Evolutionary conservation across 805 yeast species (phyloP), one percentile per base, ranked within the genome.

Genomic region (Candida yuanshanica): DNA sequence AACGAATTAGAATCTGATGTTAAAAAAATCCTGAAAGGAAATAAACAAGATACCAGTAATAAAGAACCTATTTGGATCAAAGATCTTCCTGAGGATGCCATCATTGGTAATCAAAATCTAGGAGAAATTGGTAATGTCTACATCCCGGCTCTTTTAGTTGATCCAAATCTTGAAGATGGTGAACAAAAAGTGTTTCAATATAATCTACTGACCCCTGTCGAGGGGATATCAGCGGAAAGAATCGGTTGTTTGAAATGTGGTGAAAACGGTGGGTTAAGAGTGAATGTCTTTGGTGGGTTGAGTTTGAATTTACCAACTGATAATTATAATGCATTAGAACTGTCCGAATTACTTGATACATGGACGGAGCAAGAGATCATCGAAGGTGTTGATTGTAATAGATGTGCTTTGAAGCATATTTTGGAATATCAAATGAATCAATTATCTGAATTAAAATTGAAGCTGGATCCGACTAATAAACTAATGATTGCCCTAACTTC

Each of bases 231-330:
- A 21, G 91, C 89, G 7, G 95, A 87, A 54, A 72, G 97, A 53
- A 89, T 91, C 37, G 96, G 96, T 1, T 91, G 98, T 59, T 70
- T 86, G 38, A 70, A 70, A 13, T 91, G 98, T 71, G 96, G 96
- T 44, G 97, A 91, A 54, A 86, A 80, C 61, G 96, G 96, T 41
- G 97, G 97, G 2, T 81, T 90, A 14, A 72, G 96, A 46, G 83
- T 81, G 49, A 82, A 93, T 1, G 85, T 87, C 0, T 72, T 80
- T 16, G 78, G 86, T 52, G 91, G 93, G 0, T 59, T 85, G 38
- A 79, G 85, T 49, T 69, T 85, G 50, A 84, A 81, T 47, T 65
- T 85, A 37, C 90, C 91, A 1, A 61, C 70, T 33, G 69, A 66
- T 36, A 63, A 60, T 36, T 62, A 61, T 35, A 70, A 70, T 26